Evolutionary conservation across 805 yeast species (phyloP).

Genomic region (Pichia californica): DNA sequence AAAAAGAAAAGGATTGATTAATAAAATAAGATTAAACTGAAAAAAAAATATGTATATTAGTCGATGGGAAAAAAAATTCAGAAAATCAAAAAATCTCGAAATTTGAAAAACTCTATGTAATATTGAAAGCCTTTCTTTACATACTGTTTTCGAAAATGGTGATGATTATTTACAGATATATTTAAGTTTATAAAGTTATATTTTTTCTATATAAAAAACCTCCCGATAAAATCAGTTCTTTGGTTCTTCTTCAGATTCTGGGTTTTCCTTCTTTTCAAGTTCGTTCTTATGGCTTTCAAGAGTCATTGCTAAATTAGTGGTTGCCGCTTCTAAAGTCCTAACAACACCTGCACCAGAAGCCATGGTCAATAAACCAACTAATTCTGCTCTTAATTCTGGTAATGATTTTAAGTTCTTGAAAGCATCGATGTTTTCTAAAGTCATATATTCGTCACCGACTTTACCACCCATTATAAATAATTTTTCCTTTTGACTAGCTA

Average conservation of each 20-base stretch:
- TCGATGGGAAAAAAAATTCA: no score
- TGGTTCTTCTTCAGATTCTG: constrained; percentile 1
- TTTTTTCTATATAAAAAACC: neutral
- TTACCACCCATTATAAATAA: constrained; percentile 82
- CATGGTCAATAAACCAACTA: constrained; percentile 76
- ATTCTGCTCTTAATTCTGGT: constrained; percentile 68
- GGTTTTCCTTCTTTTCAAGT: constrained; percentile 16
- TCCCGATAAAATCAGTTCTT: no score
- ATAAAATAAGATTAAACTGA: no score
- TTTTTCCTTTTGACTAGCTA: constrained; percentile 63
- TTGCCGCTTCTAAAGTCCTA: constrained; percentile 66
- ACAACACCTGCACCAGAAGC: constrained; percentile 88
- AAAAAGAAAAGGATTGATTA: neutral
- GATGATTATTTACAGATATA: neutral
- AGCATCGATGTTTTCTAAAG: constrained; percentile 43
- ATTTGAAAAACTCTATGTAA: no score
- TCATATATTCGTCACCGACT: constrained; percentile 55
- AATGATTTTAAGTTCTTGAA: constrained; percentile 72
- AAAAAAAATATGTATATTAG: no score
- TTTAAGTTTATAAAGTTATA: no score
- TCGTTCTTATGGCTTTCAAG: constrained; percentile 50
- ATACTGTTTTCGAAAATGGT: no score
- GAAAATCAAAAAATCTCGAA: no score
- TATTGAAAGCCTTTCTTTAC: no score
- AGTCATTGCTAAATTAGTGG: constrained; percentile 65